These are phyloP conservation scores for Trichosporon inkin DNA, from an alignment of 1,284 basidiomycete genomes.

Conservation along the genomic window DNA sequence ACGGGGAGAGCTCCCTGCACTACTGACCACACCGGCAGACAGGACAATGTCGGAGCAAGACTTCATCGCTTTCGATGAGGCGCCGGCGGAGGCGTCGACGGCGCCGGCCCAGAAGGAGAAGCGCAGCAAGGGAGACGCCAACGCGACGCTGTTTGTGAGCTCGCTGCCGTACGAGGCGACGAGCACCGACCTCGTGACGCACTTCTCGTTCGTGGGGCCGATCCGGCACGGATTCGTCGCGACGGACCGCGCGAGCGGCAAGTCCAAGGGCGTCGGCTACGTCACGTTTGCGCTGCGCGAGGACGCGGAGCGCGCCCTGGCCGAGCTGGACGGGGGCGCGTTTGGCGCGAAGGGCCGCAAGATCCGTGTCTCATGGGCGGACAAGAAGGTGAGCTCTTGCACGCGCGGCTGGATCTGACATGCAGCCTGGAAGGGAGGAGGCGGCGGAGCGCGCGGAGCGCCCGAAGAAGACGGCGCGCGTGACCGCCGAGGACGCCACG, in stretches of 20 bases:
- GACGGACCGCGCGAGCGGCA: slow-evolving; percentile 61
- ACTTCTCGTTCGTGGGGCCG: slow-evolving; percentile 93
- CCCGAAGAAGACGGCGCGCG: slow-evolving; percentile 23
- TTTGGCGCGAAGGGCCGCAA: slow-evolving; percentile 58
- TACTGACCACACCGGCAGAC: neutral
- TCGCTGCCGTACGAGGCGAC: slow-evolving; percentile 80
- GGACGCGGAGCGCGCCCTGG: slow-evolving; percentile 75
- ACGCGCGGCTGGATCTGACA: too few relatives aligned
- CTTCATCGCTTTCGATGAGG: slow-evolving; percentile 34
- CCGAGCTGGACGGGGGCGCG: slow-evolving; percentile 57
- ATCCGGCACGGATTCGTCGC: slow-evolving; percentile 93
- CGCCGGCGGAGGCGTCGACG: slow-evolving; percentile 6
- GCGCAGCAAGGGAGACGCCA: slow-evolving; percentile 7
- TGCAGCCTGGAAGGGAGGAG: slow-evolving; percentile 16
- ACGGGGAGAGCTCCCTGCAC: neutral
- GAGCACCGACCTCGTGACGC: slow-evolving; percentile 79
- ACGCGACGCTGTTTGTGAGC: slow-evolving; percentile 49
- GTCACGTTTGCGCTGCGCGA: slow-evolving; percentile 86
- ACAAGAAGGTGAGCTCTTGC: slow-evolving; percentile 61
- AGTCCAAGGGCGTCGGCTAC: slow-evolving; percentile 96
- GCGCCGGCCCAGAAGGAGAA: neutral
- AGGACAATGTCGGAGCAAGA: slow-evolving; percentile 35
- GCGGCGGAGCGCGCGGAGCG: slow-evolving; percentile 4
- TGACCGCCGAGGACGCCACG: slow-evolving; percentile 10
- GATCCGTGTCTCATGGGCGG: slow-evolving; percentile 74